A percentile compares a stretch with the other conserved stretches of the same genome.
Evolutionary conservation across 1,284 basidiomycete genomes (phyloP).

Genomic region (Bjerkandera adusta): DNA sequence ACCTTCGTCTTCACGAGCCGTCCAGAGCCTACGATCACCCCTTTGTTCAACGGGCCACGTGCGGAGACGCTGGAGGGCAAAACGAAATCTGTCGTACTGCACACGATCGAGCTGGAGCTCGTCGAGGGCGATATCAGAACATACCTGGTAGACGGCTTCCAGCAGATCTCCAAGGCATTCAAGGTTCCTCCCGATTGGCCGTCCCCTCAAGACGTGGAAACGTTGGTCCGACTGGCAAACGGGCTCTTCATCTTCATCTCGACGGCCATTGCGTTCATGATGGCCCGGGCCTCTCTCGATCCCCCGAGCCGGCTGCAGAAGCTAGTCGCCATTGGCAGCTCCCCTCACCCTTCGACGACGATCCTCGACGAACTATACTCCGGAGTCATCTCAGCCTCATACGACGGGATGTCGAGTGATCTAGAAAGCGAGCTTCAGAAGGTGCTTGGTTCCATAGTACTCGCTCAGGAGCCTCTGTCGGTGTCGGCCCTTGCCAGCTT

Average conservation of each 20-base stretch:
- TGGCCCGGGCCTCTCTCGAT: not conserved
- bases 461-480: not conserved
- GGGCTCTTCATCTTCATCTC: not conserved
- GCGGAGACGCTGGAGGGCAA: not conserved
- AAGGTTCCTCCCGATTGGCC: not conserved
- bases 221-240: not conserved
- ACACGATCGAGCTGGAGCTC: not conserved
- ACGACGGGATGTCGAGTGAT: not conserved
- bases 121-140: not conserved
- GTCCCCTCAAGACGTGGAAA: not conserved
- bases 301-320: not conserved
- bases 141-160: not conserved
- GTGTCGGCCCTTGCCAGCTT: not conserved
- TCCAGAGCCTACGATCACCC: constrained; percentile 21
- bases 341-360: not conserved
- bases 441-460: not conserved
- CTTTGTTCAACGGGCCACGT: constrained; percentile 14
- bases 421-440: not conserved
- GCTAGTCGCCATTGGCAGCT: not conserved
- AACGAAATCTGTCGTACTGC: not conserved
- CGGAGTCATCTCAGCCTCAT: not conserved
- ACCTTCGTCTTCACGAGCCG: constrained; percentile 27
- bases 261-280: not conserved
- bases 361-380: not conserved
- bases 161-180: not conserved